Evolutionary conservation across 768 basidiomycete genomes (phyloP), one percentile per base, ranked within the genome.

Genomic region (Collybia sordida): DNA sequence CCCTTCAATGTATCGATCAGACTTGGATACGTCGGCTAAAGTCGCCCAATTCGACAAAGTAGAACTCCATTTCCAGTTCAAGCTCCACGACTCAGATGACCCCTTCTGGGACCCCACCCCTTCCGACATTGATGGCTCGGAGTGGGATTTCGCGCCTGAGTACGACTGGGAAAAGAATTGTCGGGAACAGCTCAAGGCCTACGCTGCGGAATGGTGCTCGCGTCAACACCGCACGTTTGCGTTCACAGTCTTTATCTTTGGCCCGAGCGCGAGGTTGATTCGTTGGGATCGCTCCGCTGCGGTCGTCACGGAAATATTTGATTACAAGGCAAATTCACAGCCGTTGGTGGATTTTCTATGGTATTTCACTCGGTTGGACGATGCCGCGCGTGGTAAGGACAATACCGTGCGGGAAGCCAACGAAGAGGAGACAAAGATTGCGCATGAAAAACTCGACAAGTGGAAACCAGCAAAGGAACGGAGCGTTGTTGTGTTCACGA

Each of bases 221-320:
- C 52, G 59, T 11, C 71, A 70, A 44, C 59, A 61, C 38, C 66
- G 70, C 6, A 51, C 47, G 0, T 62, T 56, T 34, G 36, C 51
- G 5, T 71, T 69, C 55, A 55, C 64, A 0, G 27, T 71, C 36
- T 58, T 53, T 25, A 51, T 73, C 17, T 55, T 37, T 14, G 59
- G 62, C 24, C 49, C 52, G 0, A 45, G 43, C 18, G 66, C 54
- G 7, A 64, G 69, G 2, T 47, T 72, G 28, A 55, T 73, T 17
- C 59, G 63, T 3, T 59, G 61, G 52, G 72, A 73, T 45, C 61
- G 70, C 3, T 52, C 66, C 2, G 72, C 67, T 6, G 57, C 53
- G 0, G 54, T 72, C 12, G 66, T 69, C 4, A 56, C 69, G 0
- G 47, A 51, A 21, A n/a, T 42, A 0, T 68, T 72, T 56, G 49